Base-by-base conservation (phyloP, 2,329 filamentous ascomycete species). In the Elsinoe australis region DNA sequence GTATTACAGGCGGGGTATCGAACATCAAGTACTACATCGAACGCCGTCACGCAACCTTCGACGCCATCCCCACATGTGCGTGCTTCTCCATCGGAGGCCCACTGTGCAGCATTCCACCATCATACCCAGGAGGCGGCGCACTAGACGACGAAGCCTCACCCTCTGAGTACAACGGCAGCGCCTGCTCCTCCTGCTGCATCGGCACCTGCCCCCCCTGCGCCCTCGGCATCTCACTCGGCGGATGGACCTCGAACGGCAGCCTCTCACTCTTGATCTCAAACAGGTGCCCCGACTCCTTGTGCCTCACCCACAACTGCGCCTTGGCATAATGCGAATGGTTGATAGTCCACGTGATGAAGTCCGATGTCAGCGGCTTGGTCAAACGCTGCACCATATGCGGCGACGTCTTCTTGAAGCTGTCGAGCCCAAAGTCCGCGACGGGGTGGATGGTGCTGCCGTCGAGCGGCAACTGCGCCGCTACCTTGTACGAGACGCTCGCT, bases 181-280 rank as follows among this genome's bases (percentile, higher is more conserved):
- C 7, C 8, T 35, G 18, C 7, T 4, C 44, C 4, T 34, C 29
- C 5, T 8, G 10, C 9, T 7, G 5, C 9, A 4, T 12, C 8
- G 9, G 8, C 26, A 19, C 32, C 26, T 32, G 21, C 10, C 28
- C 26, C 15, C 10, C 17, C 3, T 12, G 14, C 24, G 24, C 28
- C 7, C 17, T 17, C 17, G 15, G 15, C 31, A 10, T 26, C 12
- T 26, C 32, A 24, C 35, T 19, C 29, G 31, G 18, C 29, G 44
- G 44, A 21, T 21, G 29, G 31, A 26, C 22, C 12, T 22, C 26
- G 10, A 47, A 47, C 8, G 8, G 15, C 17, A 47, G n/a, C 19
- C 29, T 44, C n/a, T 44, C 39, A 14, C 39, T 44, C 39, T 44
- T 44, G 26, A 44, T 14, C 28, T 44, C 39, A 12, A 48, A 48